Evolutionary conservation across 345 rosid genomes (phyloP), one percentile per base, ranked within the genome.

Genomic region (Leavenworthia alabamica): DNA sequence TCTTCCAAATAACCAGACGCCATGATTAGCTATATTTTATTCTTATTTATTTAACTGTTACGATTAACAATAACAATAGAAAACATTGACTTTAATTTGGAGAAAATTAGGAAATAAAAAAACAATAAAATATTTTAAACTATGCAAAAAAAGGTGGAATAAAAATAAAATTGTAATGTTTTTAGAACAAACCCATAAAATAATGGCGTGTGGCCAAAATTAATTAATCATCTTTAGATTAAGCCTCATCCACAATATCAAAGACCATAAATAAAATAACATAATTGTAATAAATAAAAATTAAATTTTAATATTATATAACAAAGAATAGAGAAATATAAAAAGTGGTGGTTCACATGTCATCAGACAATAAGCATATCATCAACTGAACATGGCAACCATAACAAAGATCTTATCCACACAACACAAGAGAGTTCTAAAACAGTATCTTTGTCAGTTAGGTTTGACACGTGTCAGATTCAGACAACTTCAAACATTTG

Each of bases 321-420:
- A 15, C n/a, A n/a, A n/a, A n/a, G n/a, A 41, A n/a, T n/a, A n/a
- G n/a, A n/a, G n/a, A n/a, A n/a, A 13, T 19, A 36, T 19, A n/a
- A 10, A 69, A 45, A 69, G 73, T 52, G 62, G 73, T 69, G 62
- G 73, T 53, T 62, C 44, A 19, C 68, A 69, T 61, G 73, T 54
- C 68, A 69, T 37, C 48, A 52, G n/a, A 60, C 41, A 35, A 16
- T 69, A 69, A 54, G 73, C 55, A 43, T 53, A n/a, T n/a, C 62
- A 58, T 48, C 37, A 29, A 50, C 51, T n/a, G 64, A 66, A 56
- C 66, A 58, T 67, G 60, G 41, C 67, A 43, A 26, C 49, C 55
- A 48, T 60, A 24, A 61, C 48, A 69, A 45, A 26, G 39, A 47
- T 47, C 58, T 69, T 69, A 69, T 69, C 73, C 68, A 61, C n/a